These are phyloP conservation scores for Microbotryum saponariae DNA, from an alignment of 1,284 basidiomycete genomes.

Conservation along the genomic window DNA sequence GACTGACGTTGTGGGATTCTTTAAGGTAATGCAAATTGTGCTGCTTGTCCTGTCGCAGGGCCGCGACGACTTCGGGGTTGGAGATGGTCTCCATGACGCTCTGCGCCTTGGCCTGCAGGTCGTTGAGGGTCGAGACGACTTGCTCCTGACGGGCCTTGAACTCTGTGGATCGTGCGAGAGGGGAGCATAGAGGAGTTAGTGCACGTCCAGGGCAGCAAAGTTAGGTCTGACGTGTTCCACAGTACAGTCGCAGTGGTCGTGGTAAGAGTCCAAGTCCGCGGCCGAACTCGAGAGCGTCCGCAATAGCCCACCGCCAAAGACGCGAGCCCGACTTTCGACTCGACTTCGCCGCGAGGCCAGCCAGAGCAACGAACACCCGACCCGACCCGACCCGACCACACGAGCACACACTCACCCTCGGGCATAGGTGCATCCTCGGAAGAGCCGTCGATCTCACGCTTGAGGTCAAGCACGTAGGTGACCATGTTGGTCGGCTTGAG, in stretches of 20 bases:
- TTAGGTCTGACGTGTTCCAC: too few species aligned
- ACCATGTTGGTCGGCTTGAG: constrained; percentile 96
- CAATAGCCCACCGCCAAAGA: too few species aligned
- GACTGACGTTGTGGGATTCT: constrained; percentile 78
- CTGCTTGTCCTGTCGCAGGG: constrained; percentile 86
- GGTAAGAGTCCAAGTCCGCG: too few species aligned
- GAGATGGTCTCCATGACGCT: constrained; percentile 92
- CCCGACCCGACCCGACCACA: background rate
- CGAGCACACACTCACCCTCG: constrained; percentile 48
- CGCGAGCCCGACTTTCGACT: too few species aligned
- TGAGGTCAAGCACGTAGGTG: constrained; percentile 53
- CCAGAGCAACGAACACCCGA: background rate
- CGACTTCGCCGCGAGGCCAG: background rate
- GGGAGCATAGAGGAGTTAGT: background rate
- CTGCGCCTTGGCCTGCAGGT: constrained; percentile 81
- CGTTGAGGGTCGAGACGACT: constrained; percentile 60
- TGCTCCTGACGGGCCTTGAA: constrained; percentile 74
- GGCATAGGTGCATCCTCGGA: constrained; percentile 45
- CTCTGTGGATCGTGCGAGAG: constrained; percentile 48
- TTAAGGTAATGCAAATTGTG: constrained; percentile 91
- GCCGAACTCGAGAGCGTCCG: too few species aligned
- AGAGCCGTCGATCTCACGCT: constrained; percentile 34
- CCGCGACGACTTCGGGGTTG: constrained; percentile 88
- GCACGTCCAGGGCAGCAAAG: too few species aligned
- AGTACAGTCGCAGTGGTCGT: too few species aligned